Evolutionary conservation across 495 filamentous ascomycete species (phyloP).

Genomic region (Neurospora sp.): DNA sequence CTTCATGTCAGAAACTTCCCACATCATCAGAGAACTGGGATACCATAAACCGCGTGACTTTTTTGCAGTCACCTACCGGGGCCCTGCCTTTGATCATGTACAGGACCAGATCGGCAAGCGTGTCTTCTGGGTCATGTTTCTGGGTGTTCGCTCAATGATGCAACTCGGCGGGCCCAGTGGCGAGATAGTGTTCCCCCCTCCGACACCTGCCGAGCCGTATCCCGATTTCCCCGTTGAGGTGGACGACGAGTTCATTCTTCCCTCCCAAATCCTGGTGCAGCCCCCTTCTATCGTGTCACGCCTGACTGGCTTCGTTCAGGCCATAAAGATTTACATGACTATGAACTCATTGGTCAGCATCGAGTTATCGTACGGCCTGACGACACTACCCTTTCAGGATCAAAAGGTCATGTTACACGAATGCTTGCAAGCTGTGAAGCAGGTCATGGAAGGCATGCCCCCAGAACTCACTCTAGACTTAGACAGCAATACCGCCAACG

Average conservation of each 20-base stretch:
- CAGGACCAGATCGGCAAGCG: slow-evolving; percentile 68
- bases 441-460: slow-evolving; percentile 49
- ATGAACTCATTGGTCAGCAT: slow-evolving; percentile 58
- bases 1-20: slow-evolving; percentile 65
- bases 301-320: slow-evolving; percentile 68
- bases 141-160: slow-evolving; percentile 54
- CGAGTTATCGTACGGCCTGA: slow-evolving; percentile 65
- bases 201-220: slow-evolving; percentile 62
- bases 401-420: slow-evolving; percentile 56
- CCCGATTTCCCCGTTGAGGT: slow-evolving; percentile 71
- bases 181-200: slow-evolving; percentile 56
- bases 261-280: slow-evolving; percentile 52
- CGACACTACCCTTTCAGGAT: slow-evolving; percentile 58
- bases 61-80: slow-evolving; percentile 19
- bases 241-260: slow-evolving; percentile 67
- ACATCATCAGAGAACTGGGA: slow-evolving; percentile 58
- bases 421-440: slow-evolving; percentile 50
- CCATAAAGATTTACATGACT: slow-evolving; percentile 58
- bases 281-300: slow-evolving; percentile 51
- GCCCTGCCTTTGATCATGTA: slow-evolving; percentile 51
- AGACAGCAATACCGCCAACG: slow-evolving; percentile 9
- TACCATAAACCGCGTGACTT: slow-evolving; percentile 42
- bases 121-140: slow-evolving; percentile 68
- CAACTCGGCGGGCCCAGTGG: slow-evolving; percentile 59
- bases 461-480: slow-evolving; percentile 46